These are phyloP conservation scores for Nannochloropsis salina DNA, from an alignment of 108 stramenopile species.

Conservation along the genomic window DNA sequence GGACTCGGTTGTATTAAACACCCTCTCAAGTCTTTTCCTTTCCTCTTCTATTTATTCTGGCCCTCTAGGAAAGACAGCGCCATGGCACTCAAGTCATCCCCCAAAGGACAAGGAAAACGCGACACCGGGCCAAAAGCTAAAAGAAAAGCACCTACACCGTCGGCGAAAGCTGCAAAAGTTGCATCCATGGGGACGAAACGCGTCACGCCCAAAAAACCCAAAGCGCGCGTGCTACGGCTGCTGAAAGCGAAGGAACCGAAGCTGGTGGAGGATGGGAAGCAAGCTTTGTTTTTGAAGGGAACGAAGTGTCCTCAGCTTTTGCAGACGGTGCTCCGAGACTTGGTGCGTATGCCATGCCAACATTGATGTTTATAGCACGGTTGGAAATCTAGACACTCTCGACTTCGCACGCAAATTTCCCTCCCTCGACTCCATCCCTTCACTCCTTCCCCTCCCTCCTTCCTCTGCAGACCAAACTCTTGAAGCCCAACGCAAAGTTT, in stretches of 20 bases:
- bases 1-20: no score
- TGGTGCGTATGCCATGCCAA: neutral
- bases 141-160: no score
- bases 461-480: constrained; percentile 18
- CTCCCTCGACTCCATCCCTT: neutral
- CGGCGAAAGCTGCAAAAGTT: no score
- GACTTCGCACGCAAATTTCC: neutral
- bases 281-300: constrained; percentile 35
- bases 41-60: no score
- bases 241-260: constrained; percentile 37
- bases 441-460: neutral
- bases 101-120: no score
- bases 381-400: neutral
- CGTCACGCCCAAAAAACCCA: constrained; percentile 37
- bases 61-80: no score
- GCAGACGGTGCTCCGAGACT: neutral
- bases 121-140: no score
- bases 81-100: no score
- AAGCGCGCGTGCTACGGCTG: constrained; percentile 28
- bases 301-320: neutral
- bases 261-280: constrained; percentile 41
- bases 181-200: neutral
- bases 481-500: constrained; percentile 40
- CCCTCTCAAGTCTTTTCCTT: no score
- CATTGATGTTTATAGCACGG: neutral